These are phyloP conservation scores for Dendrobium nobile DNA, from an alignment of 106 monocot species.

Conservation along the genomic window DNA sequence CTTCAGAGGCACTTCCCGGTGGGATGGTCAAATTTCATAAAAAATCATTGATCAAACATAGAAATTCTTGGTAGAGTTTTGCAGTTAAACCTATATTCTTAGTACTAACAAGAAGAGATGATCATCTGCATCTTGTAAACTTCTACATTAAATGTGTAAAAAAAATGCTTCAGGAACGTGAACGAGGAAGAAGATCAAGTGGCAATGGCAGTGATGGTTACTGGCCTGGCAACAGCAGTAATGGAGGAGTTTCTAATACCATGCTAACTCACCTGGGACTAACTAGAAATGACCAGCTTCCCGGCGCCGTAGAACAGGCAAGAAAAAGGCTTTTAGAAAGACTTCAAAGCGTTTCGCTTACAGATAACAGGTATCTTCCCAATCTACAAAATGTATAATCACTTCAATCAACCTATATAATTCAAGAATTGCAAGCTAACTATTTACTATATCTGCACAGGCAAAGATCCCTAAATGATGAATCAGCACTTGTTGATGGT, in stretches of 20 bases:
- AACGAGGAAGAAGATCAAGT: slow-evolving; percentile 1
- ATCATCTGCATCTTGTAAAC: not conserved
- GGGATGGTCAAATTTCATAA: not conserved
- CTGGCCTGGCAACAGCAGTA: slow-evolving; percentile 11
- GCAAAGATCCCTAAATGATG: not conserved
- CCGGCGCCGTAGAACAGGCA: slow-evolving; percentile 44
- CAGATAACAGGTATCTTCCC: slow-evolving; percentile 27
- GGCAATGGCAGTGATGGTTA: slow-evolving; percentile 11
- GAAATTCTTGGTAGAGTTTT: not conserved
- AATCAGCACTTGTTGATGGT: not conserved
- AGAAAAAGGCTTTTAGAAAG: slow-evolving; percentile 54
- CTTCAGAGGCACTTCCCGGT: too few relatives aligned
- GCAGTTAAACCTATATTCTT: not conserved
- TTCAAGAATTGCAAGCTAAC: not conserved
- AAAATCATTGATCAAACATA: not conserved
- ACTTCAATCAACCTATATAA: not conserved
- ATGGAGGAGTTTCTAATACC: not conserved
- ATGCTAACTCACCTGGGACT: slow-evolving; percentile 6
- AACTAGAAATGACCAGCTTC: slow-evolving; percentile 33
- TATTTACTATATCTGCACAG: not conserved
- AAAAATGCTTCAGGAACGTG: slow-evolving; percentile 24
- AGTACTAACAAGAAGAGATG: not conserved
- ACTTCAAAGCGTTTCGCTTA: slow-evolving; percentile 30
- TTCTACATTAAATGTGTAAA: too few relatives aligned
- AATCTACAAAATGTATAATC: not conserved